Evolutionary conservation across 2,329 filamentous ascomycete species (phyloP), one percentile per base, ranked within the genome.

Genomic region (Teratosphaeria zuluensis): DNA sequence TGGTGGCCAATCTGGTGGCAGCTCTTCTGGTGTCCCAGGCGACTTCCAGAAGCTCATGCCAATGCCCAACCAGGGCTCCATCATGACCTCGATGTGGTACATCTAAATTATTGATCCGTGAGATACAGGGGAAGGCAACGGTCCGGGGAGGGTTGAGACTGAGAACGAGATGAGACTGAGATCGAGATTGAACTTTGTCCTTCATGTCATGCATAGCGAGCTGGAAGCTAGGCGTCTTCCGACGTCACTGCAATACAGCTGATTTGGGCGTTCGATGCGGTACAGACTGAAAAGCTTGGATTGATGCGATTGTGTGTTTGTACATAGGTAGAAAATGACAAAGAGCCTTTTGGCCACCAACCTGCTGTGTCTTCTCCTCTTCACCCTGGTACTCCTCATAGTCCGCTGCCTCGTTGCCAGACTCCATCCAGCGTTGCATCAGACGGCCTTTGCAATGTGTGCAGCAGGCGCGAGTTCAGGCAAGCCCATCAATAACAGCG

Each of bases 21-120:
- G 60, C 38, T 65, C 64, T 6, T 64, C 67, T 51, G 65, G 64
- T 24, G 19, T 56, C 48, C 60, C 63, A 1, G 31, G 54, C 6
- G 64, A 65, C 42, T 60, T 74, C 53, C 63, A 69, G 35, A 74
- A 73, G 54, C 69, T 79, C 11, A 67, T 77, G 63, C 65, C 69
- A 3, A 74, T 80, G 66, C 70, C 68, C 48, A 74, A 75, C 62
- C 61, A 66, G 57, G 69, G 69, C 54, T 68, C 66, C 46, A 76
- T 79, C 64, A 69, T 68, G 63, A 70, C 72, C 48, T 65, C 70
- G 11, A 80, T 80, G 78, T 80, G 78, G 78, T 80, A 75, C 73
- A 75, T 80, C 70, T 80, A 70, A 65, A 55, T 14, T 56, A 7
- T 3, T 7, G 9, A 35, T 35, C 9, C 2, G 6, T 2, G 33